A percentile compares a stretch with the other conserved stretches of the same genome.
phyloP scores from a whole-genome alignment of 306 rosid genomes.

The Gastrolobium villosum region DNA sequence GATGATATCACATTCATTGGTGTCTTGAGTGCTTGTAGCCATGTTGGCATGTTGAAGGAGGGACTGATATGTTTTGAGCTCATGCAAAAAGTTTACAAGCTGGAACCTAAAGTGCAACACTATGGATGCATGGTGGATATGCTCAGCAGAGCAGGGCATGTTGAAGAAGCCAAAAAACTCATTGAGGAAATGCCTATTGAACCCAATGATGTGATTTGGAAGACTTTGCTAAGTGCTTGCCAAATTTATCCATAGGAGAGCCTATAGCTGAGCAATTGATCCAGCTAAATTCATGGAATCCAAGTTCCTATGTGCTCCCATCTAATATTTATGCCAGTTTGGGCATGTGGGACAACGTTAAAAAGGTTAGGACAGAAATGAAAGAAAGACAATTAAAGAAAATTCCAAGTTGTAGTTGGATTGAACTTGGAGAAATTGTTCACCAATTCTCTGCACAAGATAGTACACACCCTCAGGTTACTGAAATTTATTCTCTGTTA shows the following conservation, averaged over 20 bases:
- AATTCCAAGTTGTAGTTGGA: conserved; percentile 80
- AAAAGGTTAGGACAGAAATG: conserved; percentile 66
- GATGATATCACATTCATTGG: conserved; percentile 83
- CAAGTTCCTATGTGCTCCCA: conserved; percentile 72
- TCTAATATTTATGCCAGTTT: conserved; percentile 74
- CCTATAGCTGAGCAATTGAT: conserved; percentile 64
- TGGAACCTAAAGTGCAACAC: conserved; percentile 81
- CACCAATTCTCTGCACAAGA: conserved; percentile 79
- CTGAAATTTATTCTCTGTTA: conserved; percentile 70
- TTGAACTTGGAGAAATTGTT: conserved; percentile 72
- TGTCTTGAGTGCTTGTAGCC: conserved; percentile 77
- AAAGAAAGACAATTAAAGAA: conserved; percentile 62
- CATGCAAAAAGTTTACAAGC: conserved; percentile 74
- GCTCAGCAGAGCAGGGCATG: conserved; percentile 70
- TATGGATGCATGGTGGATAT: conserved; percentile 84
- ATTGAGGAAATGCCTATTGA: conserved; percentile 71
- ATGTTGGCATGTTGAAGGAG: conserved; percentile 77
- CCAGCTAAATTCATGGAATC: conserved; percentile 53
- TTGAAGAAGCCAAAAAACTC: conserved; percentile 70
- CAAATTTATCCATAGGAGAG: conserved; percentile 58
- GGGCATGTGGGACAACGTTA: conserved; percentile 72
- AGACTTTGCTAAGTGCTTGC: conserved; percentile 79
- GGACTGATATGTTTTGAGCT: conserved; percentile 78
- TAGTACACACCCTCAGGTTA: conserved; percentile 66
- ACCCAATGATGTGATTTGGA: conserved; percentile 87